Conservation (phyloP, 805 yeast species). For the Wickerhamiella slavikovae region DNA sequence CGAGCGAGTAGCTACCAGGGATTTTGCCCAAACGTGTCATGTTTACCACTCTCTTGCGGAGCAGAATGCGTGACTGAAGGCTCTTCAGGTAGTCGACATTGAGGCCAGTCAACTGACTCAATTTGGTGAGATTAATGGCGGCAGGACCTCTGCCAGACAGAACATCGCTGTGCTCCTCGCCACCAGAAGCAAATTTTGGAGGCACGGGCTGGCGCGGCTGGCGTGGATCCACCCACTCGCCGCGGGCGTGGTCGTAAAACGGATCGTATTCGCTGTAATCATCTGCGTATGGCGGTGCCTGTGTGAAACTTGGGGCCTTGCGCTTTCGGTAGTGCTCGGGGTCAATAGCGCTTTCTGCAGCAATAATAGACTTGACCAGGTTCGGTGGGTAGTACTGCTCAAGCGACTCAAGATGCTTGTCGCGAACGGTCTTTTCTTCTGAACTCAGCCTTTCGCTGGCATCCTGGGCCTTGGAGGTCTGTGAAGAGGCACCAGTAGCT, state of each 20-base stretch:
- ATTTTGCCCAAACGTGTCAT: constrained; percentile 39
- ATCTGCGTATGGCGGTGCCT: constrained; percentile 50
- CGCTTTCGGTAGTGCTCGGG: constrained; percentile 37
- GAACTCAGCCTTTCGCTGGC: neutral
- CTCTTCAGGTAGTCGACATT: constrained; percentile 11
- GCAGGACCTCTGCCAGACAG: constrained; percentile 13
- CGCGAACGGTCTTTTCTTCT: neutral
- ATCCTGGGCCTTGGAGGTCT: neutral
- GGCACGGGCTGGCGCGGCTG: constrained; percentile 40
- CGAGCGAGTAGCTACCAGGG: constrained; percentile 59
- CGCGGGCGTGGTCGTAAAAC: constrained; percentile 45
- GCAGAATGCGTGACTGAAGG: constrained; percentile 14
- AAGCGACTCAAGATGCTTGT: constrained; percentile 34
- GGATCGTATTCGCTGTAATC: constrained; percentile 56
- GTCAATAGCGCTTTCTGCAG: constrained; percentile 55
- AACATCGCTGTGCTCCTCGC: constrained; percentile 15
- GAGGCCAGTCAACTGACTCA: constrained; percentile 17
- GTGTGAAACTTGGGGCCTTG: constrained; percentile 25
- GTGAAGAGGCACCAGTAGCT: neutral
- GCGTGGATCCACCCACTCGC: constrained; percentile 26
- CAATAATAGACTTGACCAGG: constrained; percentile 57
- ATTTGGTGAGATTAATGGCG: constrained; percentile 15
- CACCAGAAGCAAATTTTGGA: constrained; percentile 30
- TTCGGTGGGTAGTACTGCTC: constrained; percentile 66
- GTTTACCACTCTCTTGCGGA: constrained; percentile 54